A percentile compares a stretch with the other conserved stretches of the same genome.
phyloP scores from a whole-genome alignment of 768 basidiomycete species.

The Phaeotremella skinneri region DNA sequence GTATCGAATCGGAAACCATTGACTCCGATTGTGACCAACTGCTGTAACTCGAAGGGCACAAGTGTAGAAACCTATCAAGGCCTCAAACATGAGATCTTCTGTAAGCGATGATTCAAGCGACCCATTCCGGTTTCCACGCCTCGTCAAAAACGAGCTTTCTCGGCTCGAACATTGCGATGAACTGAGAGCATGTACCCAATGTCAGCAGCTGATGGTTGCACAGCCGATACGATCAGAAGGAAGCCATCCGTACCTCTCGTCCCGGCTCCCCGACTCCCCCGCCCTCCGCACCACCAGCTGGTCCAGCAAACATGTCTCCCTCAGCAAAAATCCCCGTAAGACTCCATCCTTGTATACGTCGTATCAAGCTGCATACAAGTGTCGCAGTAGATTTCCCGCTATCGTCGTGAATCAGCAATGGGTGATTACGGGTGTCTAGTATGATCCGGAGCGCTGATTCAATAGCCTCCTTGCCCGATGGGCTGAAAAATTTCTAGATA shows the following conservation, averaged over 20 bases:
- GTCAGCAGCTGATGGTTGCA: constrained; percentile 1
- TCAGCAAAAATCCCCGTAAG: constrained; percentile 35
- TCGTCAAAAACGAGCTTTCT: constrained; percentile 29
- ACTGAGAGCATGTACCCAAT: constrained; percentile 18
- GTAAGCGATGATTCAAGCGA: constrained; percentile 4
- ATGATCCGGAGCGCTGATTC: constrained; percentile 25
- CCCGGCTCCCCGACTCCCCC: constrained; percentile 43
- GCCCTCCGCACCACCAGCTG: constrained; percentile 44
- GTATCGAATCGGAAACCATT: not conserved
- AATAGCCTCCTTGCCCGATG: constrained; percentile 17
- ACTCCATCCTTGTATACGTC: constrained; percentile 34
- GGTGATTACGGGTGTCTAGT: constrained; percentile 40
- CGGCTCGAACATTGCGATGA: constrained; percentile 47
- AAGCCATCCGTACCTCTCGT: constrained; percentile 33
- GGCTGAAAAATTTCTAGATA: constrained; percentile 23
- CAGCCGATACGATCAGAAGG: not conserved
- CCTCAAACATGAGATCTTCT: not conserved
- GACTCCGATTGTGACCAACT: not conserved
- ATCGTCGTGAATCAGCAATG: constrained; percentile 46
- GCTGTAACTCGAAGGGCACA: not conserved
- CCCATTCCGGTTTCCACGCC: constrained; percentile 31
- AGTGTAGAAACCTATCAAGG: not conserved
- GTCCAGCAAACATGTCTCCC: constrained; percentile 46
- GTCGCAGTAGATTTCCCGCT: constrained; percentile 40
- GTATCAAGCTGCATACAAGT: constrained; percentile 25